Evolutionary conservation across 805 yeast genomes (phyloP), one percentile per base, ranked within the genome.

Genomic region (Metschnikowia lachancei): DNA sequence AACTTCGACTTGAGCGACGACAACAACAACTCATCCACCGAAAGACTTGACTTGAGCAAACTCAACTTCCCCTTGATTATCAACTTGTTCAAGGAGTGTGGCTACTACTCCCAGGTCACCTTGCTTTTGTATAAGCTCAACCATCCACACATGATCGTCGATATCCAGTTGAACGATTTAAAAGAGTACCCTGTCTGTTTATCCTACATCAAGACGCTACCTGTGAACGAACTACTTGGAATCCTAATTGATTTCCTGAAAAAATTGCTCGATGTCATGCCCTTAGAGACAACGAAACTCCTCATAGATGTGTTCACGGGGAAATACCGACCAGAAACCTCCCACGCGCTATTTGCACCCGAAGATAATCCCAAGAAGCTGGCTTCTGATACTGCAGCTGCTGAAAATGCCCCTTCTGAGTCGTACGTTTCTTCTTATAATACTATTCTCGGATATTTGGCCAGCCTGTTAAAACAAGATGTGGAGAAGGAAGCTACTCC

Each of bases 291-390:
- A 0, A 90, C 96, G 1, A 83, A 83, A 26, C 65, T 94, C 31
- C 70, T 92, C 47, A 90, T 94, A 41, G 85, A 86, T 24, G 85
- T 92, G 0, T 94, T 92, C 61, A 92, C 98, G 0, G 97, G 97
- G 0, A 81, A 79, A 45, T 92, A 84, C 61, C 69, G 66, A 24
- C 85, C 89, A 2, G 51, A 46, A 14, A 32, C 36, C n/a, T 39
- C 50, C 11, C 52, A 49, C 30, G 39, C 53, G 20, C 43, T 55
- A 13, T 45, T 44, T 8, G 47, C 19, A 7, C 33, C 26, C 5
- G 33, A 41, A n/a, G n/a, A 18, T 3, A 55, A 17, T 31, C 57
- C 33, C 3, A 57, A 52, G 4, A 58, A 55, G 2, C 9, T 40
- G 4, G n/a, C 12, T 8, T 9, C 43, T 1, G 36, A 37, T 13